These are phyloP conservation scores for Candida caryicola DNA, from an alignment of 805 yeast genomes.

Conservation along the genomic window DNA sequence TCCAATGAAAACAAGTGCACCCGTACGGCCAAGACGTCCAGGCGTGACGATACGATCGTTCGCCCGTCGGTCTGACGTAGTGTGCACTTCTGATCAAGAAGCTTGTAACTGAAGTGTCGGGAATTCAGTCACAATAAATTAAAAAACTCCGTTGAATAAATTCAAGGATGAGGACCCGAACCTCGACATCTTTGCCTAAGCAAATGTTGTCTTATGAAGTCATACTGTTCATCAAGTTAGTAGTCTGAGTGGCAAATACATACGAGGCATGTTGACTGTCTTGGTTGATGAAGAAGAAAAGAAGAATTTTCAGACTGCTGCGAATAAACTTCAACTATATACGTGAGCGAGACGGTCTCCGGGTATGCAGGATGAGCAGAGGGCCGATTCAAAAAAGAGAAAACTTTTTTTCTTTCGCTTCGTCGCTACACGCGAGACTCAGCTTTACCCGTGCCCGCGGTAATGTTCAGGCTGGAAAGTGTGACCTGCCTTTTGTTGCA, in stretches of 20 bases:
- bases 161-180: slow-evolving; percentile 64
- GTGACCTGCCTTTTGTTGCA: slow-evolving; percentile 1
- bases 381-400: slow-evolving; percentile 4
- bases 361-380: no score
- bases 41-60: no score
- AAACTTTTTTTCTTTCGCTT: no score
- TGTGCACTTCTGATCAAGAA: slow-evolving; percentile 5
- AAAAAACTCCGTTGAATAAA: slow-evolving; percentile 20
- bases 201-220: slow-evolving; percentile 4
- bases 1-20: slow-evolving; percentile 1
- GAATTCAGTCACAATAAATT: slow-evolving; percentile 61
- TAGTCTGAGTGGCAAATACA: slow-evolving; percentile 29
- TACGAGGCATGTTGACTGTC: slow-evolving; percentile 60
- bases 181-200: slow-evolving; percentile 52
- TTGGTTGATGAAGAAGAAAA: slow-evolving; percentile 5
- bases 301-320: slow-evolving; percentile 2
- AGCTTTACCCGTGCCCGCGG: no score
- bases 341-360: no score
- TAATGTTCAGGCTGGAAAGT: no score
- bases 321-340: no score
- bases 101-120: slow-evolving; percentile 81
- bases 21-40: no score
- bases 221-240: slow-evolving; percentile 2
- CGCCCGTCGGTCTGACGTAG: no score
- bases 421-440: background rate